phyloP scores from a whole-genome alignment of 2,329 filamentous ascomycete species.

The Didymellaceae sp. region DNA sequence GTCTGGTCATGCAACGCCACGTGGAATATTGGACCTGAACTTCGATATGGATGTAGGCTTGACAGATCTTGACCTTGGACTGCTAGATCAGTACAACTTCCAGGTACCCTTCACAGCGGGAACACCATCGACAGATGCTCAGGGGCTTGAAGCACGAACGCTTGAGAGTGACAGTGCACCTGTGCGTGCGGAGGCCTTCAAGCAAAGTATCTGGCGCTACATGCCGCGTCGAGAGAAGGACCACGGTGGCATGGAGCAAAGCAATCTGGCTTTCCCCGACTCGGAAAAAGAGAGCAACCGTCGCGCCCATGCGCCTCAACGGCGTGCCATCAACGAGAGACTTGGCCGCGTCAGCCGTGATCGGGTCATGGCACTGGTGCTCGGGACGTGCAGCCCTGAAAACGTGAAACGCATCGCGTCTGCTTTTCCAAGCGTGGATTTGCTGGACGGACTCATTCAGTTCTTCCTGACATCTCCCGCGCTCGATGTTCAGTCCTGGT shows the following conservation, averaged over 20 bases:
- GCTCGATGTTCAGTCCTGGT: conserved; percentile 64
- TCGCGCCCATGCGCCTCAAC: conserved; percentile 43
- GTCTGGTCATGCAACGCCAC: conserved; percentile 52
- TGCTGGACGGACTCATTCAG: conserved; percentile 67
- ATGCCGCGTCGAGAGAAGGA: conserved; percentile 43
- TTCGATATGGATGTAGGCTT: conserved; percentile 55
- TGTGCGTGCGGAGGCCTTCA: conserved; percentile 44
- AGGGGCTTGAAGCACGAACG: conserved; percentile 22
- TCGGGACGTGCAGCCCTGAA: conserved; percentile 63
- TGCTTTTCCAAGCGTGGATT: conserved; percentile 67
- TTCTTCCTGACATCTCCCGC: conserved; percentile 65
- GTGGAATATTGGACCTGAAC: conserved; percentile 54
- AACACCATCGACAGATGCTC: conserved; percentile 32
- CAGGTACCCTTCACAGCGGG: conserved; percentile 51
- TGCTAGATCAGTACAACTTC: conserved; percentile 55
- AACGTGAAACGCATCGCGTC: conserved; percentile 60
- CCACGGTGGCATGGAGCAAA: conserved; percentile 36
- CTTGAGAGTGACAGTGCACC: conserved; percentile 30
- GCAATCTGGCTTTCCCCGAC: conserved; percentile 49
- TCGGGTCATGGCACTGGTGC: conserved; percentile 67
- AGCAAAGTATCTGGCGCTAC: conserved; percentile 56
- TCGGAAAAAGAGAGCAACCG: conserved; percentile 37
- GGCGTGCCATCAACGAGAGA: conserved; percentile 52
- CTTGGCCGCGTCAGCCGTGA: conserved; percentile 58
- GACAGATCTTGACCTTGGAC: conserved; percentile 53